Evolutionary conservation across 2,329 filamentous ascomycete genomes (phyloP), one percentile per base, ranked within the genome.

Genomic region (Aspergillus sp.): DNA sequence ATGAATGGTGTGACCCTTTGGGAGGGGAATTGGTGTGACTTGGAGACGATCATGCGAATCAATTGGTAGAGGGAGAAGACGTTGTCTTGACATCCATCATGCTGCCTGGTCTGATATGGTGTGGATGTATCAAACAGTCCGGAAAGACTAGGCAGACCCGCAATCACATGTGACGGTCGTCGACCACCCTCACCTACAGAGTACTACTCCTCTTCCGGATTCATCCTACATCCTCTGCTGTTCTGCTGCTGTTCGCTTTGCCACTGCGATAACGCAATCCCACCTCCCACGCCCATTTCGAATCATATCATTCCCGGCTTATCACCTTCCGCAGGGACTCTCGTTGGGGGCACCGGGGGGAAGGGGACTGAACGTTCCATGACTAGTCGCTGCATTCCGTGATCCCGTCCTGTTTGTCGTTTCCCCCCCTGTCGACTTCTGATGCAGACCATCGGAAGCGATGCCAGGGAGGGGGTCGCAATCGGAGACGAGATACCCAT

Each of bases 121-220:
- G 6, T 23, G 21, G 21, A 23, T 23, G 21, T 52, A 52, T 14
- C 19, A n/a, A n/a, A n/a, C n/a, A n/a, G n/a, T n/a, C n/a, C n/a
- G n/a, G n/a, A n/a, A n/a, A n/a, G n/a, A n/a, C n/a, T n/a, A n/a
- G n/a, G n/a, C n/a, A 21, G 66, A 69, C 65, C 66, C 67, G 58
- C 67, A 60, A 66, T 69, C 67, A 69, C 66, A 69, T 69, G 67
- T 58, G 51, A 47, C n/a, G n/a, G n/a, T n/a, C n/a, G n/a, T n/a
- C n/a, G n/a, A n/a, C n/a, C n/a, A n/a, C n/a, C n/a, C n/a, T n/a
- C n/a, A n/a, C n/a, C n/a, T n/a, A n/a, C n/a, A n/a, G n/a, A n/a
- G n/a, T 52, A 44, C 7, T 13, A 25, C 32, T 20, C 11, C 44
- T 32, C 40, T 41, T 46, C 49, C 43, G 48, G 32, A 40, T 45